Evolutionary conservation across 1,139 yeast genomes (phyloP).

Genomic region (Candida glucosophila): DNA sequence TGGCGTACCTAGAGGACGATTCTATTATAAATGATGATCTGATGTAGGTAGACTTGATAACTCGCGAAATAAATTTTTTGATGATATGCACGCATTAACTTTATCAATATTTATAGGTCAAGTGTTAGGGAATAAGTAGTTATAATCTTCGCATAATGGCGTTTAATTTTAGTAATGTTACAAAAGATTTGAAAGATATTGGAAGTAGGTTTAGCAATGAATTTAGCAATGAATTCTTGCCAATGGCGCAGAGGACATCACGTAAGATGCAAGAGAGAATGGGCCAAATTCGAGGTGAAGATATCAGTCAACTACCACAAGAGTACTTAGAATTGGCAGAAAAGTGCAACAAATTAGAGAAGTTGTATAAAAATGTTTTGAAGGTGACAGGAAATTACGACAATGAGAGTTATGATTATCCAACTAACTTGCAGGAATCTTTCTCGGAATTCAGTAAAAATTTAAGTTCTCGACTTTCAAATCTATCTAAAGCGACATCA

Average conservation of each 20-base stretch:
- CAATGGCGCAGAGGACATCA: slow-evolving; percentile 75
- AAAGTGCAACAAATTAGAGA: slow-evolving; percentile 67
- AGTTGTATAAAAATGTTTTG: slow-evolving; percentile 63
- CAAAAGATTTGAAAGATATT: slow-evolving; percentile 32
- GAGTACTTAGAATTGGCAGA: slow-evolving; percentile 72
- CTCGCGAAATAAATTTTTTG: background rate
- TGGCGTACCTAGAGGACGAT: slow-evolving; percentile 45
- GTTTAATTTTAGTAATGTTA: slow-evolving; percentile 35
- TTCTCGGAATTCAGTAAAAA: slow-evolving; percentile 66
- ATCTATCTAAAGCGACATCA: slow-evolving; percentile 64
- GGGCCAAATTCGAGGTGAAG: slow-evolving; percentile 63
- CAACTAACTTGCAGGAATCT: slow-evolving; percentile 68
- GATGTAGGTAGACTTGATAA: slow-evolving; percentile 2
- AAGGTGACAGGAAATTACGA: slow-evolving; percentile 67
- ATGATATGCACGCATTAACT: no score
- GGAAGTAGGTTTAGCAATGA: slow-evolving; percentile 33
- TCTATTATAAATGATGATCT: slow-evolving; percentile 6
- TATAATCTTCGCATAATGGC: slow-evolving; percentile 22
- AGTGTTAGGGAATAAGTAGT: no score
- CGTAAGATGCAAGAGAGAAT: slow-evolving; percentile 72
- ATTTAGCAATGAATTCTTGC: slow-evolving; percentile 41
- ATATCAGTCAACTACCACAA: slow-evolving; percentile 72
- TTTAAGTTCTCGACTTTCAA: slow-evolving; percentile 57
- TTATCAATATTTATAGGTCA: no score
- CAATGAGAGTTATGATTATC: slow-evolving; percentile 78